Percentiles rank a stretch among this genome's conserved stretches.
These are phyloP conservation scores for Melianthus villosus DNA, from an alignment of 441 rosid genomes.

Conservation along the genomic window DNA sequence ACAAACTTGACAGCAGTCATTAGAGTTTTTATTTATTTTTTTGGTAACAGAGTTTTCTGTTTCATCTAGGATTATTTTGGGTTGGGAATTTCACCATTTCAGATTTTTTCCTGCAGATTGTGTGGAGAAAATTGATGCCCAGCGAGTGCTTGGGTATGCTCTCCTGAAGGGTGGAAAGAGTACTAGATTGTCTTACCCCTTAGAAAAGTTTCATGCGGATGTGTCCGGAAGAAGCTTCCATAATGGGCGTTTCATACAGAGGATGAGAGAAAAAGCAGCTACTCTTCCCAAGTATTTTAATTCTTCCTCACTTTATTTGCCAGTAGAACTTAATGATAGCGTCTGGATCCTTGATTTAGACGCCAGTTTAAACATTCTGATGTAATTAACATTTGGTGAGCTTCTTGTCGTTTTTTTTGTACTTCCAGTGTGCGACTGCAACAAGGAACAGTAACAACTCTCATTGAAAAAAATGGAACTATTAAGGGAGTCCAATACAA, in stretches of 20 bases:
- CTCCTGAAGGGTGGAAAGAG: slow-evolving; percentile 8
- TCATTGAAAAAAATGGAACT: slow-evolving; percentile 12
- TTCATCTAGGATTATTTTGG: too few relatives aligned
- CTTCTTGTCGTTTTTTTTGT: neutral
- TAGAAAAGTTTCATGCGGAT: slow-evolving; percentile 5
- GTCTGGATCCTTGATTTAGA: too few relatives aligned
- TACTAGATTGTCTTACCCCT: slow-evolving; percentile 7
- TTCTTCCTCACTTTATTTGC: too few relatives aligned
- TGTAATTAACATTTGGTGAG: too few relatives aligned
- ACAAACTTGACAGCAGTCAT: too few relatives aligned
- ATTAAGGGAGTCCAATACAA: slow-evolving; percentile 14
- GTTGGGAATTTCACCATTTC: too few relatives aligned
- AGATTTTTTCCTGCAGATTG: slow-evolving; percentile 3
- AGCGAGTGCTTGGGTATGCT: slow-evolving; percentile 8
- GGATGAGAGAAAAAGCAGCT: slow-evolving; percentile 8
- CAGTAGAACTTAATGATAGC: too few relatives aligned
- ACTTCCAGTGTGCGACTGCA: slow-evolving; percentile 8
- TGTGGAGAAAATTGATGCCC: slow-evolving; percentile 3
- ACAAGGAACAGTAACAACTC: slow-evolving; percentile 16
- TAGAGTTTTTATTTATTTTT: too few relatives aligned
- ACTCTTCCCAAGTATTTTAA: too few relatives aligned
- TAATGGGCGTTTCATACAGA: slow-evolving; percentile 10
- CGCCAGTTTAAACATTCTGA: too few relatives aligned
- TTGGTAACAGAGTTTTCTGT: too few relatives aligned
- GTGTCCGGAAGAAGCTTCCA: slow-evolving; percentile 13